Evolutionary conservation across 2,329 filamentous ascomycete species (phyloP), one percentile per base, ranked within the genome.

Genomic region (Dryadomyces quercivorus): DNA sequence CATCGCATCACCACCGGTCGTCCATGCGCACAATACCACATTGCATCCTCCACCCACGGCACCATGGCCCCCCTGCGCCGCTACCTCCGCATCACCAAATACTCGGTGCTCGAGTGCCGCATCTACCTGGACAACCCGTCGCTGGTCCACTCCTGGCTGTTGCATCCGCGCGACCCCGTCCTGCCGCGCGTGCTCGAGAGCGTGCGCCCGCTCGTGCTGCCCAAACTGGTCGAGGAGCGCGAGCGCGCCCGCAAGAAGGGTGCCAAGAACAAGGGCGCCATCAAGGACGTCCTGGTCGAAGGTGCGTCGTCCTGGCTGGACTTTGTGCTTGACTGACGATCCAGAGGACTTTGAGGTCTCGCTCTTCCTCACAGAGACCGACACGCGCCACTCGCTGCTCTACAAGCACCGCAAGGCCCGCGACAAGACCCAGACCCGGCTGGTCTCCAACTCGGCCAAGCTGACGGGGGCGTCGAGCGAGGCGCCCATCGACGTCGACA

Each of bases 51-150:
- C 21, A 45, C 46, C 45, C 2, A 48, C 45, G 18, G 44, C 44
- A 22, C n/a, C 13, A 96, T 96, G 91, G 86, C 90, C 13, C 91
- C 91, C 12, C 81, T 95, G 50, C 83, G 91, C 56, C 82, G 91
- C 63, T 96, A 97, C 67, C 77, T 97, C 54, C 82, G 92, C 52
- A 95, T 97, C 62, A 92, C 87, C 54, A 91, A 92, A 66, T 88
- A 89, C 68, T 95, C 92, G 5, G 90, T 96, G 36, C 78, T 98
- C n/a, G 93, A 98, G 76, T 90, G 88, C 60, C 90, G 91, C 60
- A 93, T 98, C 61, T 97, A 97, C 69, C 82, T 96, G 49, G 92
- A 97, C 60, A 91, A 92, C 62, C 93, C 93, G 0, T 81, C 85
- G 13, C 81, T 95, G 57, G 81, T 82, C 22, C 81, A 88, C 60